phyloP scores from a whole-genome alignment of 108 stramenopile genomes.

The Stephanodiscus triporus region DNA sequence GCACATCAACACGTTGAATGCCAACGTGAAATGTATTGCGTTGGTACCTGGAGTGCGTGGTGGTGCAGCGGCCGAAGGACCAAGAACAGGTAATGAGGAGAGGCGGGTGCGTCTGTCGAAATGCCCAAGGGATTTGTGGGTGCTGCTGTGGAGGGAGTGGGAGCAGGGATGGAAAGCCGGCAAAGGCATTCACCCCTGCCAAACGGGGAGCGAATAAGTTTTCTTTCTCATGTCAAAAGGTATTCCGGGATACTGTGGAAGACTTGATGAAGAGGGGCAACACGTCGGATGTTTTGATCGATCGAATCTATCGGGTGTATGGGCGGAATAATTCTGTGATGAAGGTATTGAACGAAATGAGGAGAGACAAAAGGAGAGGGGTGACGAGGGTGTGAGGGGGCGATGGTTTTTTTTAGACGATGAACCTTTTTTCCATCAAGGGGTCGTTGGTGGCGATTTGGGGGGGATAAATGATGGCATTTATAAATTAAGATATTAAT shows the following conservation, averaged over 20 bases:
- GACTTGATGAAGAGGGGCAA: neutral
- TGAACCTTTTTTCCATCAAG: too few relatives aligned
- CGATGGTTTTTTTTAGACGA: too few relatives aligned
- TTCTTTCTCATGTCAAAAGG: conserved; percentile 23
- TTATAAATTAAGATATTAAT: too few relatives aligned
- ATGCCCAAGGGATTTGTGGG: conserved; percentile 9
- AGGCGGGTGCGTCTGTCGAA: neutral
- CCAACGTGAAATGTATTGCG: too few relatives aligned
- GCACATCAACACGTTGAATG: neutral
- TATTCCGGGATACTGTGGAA: neutral
- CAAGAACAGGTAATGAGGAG: too few relatives aligned
- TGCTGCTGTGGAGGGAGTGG: conserved; percentile 40
- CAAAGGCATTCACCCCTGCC: conserved; percentile 24
- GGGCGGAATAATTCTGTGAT: neutral
- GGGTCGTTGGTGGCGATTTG: too few relatives aligned
- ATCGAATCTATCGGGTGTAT: neutral
- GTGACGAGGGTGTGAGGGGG: neutral
- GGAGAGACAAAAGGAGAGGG: neutral
- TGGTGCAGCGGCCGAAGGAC: too few relatives aligned
- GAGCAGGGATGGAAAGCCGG: conserved; percentile 35
- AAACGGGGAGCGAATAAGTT: conserved; percentile 27
- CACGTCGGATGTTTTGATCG: neutral
- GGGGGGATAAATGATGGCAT: too few relatives aligned
- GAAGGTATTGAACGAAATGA: neutral
- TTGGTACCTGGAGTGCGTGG: too few relatives aligned